Evolutionary conservation across 495 filamentous ascomycete genomes (phyloP), one percentile per base, ranked within the genome.

Genomic region (Penicillium cataractarum): DNA sequence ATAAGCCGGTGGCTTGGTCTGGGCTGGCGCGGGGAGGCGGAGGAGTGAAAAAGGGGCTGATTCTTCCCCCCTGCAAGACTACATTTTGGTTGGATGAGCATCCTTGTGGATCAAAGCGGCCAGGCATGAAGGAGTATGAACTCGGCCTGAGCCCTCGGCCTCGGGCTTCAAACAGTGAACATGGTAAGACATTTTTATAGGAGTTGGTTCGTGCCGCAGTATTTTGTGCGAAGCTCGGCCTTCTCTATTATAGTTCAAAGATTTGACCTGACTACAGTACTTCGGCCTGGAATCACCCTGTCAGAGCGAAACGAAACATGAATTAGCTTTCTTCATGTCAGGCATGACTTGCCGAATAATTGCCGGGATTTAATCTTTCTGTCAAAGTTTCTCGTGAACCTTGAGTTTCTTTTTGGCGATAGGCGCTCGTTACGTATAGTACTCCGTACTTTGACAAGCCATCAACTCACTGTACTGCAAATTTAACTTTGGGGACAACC

Each of bases 21-120:
- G 42, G 21, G 42, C 42, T 46, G 19, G 9, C 42, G 46, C 46
- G 46, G 46, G 46, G 46, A 50, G 46, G 24, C 46, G 46, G 24
- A 24, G 24, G 8, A 27, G 24, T 26, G 46, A 24, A 50, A n/a
- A 50, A 29, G 15, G 46, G 46, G 24, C 46, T 50, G 15, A n/a
- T 50, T 21, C 29, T 50, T 29, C 24, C 46, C 46, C 46, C 46
- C 46, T 27, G 21, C 4, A 29, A 29, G 1, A 6, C 6, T 6
- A 6, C 5, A 15, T 29, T n/a, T 50, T 50, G 46, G 46, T 50
- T 50, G 46, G 46, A 6, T 49, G 46, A 27, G 12, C 15, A 49
- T 49, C 12, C 15, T 2, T 5, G 40, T 29, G 13, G 46, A 29
- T 50, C 46, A n/a, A 4, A 17, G 24, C 24, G 46, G 12, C 46